Percentiles rank a stretch among this genome's conserved stretches.
Evolutionary conservation across 805 yeast genomes (phyloP).

Genomic region (Diddensiella caesifluorescens): DNA sequence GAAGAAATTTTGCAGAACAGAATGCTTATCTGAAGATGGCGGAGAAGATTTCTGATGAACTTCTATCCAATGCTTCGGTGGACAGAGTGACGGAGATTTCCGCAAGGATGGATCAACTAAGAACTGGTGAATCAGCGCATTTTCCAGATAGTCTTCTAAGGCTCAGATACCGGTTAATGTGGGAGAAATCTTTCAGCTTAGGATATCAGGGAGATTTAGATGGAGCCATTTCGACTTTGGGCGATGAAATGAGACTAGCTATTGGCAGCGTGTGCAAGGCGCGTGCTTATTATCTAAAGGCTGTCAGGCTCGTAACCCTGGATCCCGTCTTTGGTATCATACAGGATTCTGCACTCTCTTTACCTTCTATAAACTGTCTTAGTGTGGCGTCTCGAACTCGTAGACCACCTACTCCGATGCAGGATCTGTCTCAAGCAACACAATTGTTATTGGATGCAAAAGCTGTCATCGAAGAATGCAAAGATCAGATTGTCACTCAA

Average conservation of each 20-base stretch:
- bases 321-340: slow-evolving; percentile 48
- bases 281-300: slow-evolving; percentile 16
- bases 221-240: slow-evolving; percentile 12
- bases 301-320: slow-evolving; percentile 18
- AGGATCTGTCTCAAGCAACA: slow-evolving; percentile 4
- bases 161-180: slow-evolving; percentile 11
- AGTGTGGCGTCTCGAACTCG: slow-evolving; percentile 5
- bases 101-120: background rate
- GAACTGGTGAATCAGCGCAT: slow-evolving; percentile 1
- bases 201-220: slow-evolving; percentile 14
- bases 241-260: slow-evolving; percentile 11
- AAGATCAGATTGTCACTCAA: slow-evolving; percentile 2
- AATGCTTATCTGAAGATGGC: slow-evolving; percentile 15
- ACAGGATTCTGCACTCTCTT: slow-evolving; percentile 46
- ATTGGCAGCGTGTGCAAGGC: slow-evolving; percentile 17
- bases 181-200: slow-evolving; percentile 14
- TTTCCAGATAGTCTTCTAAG: slow-evolving; percentile 9
- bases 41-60: slow-evolving; percentile 2
- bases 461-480: slow-evolving; percentile 3
- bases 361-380: slow-evolving; percentile 37
- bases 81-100: background rate
- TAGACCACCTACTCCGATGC: slow-evolving; percentile 5
- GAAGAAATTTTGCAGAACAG: slow-evolving; percentile 15
- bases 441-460: slow-evolving; percentile 7
- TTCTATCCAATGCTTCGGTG: background rate